Conservation (phyloP, 805 yeast species). For the Kodamaea restingae region DNA sequence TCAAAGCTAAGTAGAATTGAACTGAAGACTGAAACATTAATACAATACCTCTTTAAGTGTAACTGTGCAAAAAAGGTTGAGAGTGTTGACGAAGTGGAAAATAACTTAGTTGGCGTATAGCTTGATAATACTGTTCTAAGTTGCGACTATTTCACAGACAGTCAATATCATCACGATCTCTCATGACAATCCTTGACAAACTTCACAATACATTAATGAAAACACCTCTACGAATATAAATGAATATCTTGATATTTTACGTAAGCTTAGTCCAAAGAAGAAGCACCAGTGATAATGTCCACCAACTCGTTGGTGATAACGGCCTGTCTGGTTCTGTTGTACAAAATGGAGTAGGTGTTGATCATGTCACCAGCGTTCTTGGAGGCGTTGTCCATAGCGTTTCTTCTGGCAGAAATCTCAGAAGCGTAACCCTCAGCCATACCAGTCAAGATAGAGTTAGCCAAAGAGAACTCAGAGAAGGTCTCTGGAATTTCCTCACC, state of each 20-base stretch:
- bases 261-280: conserved; percentile 75
- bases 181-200: too few species aligned
- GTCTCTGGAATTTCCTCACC: conserved; percentile 65
- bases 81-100: too few species aligned
- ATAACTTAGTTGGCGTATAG: too few species aligned
- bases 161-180: too few species aligned
- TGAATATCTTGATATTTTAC: conserved; percentile 1
- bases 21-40: too few species aligned
- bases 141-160: too few species aligned
- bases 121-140: too few species aligned
- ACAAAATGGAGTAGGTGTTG: conserved; percentile 89
- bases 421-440: conserved; percentile 98
- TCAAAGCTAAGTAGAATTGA: too few species aligned
- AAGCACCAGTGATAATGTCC: conserved; percentile 99
- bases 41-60: too few species aligned
- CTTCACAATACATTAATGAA: too few species aligned
- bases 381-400: conserved; percentile 99
- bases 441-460: conserved; percentile 85
- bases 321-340: conserved; percentile 99
- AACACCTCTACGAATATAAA: neutral
- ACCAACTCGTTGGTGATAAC: conserved; percentile 99
- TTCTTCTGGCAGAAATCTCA: conserved; percentile 97
- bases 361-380: conserved; percentile 99
- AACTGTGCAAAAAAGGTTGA: too few species aligned
- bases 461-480: conserved; percentile 80